Percentiles rank a stretch among this genome's conserved stretches.
These are phyloP conservation scores for Leishmania mexicana DNA, from an alignment of 208 protist genomes.

Conservation along the genomic window DNA sequence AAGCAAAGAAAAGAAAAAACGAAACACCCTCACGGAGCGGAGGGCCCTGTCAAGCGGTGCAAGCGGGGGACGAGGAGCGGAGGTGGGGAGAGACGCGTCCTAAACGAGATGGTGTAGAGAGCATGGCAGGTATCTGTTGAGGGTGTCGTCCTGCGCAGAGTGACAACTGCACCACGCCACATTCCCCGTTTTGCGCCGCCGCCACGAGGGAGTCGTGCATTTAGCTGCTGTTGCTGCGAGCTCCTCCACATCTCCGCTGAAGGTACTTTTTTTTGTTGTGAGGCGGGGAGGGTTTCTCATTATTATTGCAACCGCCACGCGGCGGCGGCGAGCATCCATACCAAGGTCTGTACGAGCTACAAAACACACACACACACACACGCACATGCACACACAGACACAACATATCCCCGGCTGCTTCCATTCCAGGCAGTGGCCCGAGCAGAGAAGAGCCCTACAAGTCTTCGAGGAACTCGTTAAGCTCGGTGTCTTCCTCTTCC, in stretches of 20 bases:
- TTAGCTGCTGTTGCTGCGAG: not conserved
- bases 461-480: constrained; percentile 81
- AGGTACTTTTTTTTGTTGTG: no score
- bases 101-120: not conserved
- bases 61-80: not conserved
- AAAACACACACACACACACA: constrained; percentile 1
- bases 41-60: not conserved
- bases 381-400: not conserved
- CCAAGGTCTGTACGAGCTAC: not conserved
- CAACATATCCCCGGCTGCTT: not conserved
- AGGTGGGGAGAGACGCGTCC: not conserved
- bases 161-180: not conserved
- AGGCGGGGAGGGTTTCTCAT: not conserved
- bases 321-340: not conserved
- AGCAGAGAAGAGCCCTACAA: constrained; percentile 31
- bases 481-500: constrained; percentile 59
- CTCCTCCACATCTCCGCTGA: not conserved
- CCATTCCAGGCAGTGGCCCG: not conserved
- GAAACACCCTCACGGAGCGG: not conserved
- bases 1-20: not conserved
- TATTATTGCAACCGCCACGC: not conserved
- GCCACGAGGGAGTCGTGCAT: not conserved
- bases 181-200: not conserved
- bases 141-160: not conserved
- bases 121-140: not conserved